A percentile compares a stretch with the other conserved stretches of the same genome.
These are phyloP conservation scores for Neoboletus brunneissimus DNA, from an alignment of 768 basidiomycete species.

Conservation along the genomic window DNA sequence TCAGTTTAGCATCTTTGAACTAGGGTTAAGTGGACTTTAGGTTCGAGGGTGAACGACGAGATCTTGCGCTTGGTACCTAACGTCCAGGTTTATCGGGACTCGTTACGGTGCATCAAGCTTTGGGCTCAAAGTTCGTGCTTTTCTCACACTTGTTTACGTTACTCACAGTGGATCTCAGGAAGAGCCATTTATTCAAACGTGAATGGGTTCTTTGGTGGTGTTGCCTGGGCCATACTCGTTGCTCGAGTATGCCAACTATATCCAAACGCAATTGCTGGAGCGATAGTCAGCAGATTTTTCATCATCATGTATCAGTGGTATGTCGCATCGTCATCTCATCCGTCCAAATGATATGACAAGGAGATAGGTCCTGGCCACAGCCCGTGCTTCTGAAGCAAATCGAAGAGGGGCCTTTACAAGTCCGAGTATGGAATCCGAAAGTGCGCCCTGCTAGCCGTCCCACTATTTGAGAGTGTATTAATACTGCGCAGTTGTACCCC, in stretches of 20 bases:
- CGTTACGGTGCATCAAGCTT: conserved; percentile 92
- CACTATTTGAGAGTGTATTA: not conserved
- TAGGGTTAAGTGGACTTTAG: conserved; percentile 39
- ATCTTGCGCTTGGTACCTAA: conserved; percentile 94
- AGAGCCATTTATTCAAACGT: conserved; percentile 98
- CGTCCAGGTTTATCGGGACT: conserved; percentile 90
- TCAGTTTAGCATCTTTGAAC: not conserved
- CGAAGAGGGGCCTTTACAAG: conserved; percentile 89
- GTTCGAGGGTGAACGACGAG: conserved; percentile 93
- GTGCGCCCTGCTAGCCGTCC: conserved; percentile 36
- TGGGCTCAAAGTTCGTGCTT: conserved; percentile 89
- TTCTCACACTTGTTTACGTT: not conserved
- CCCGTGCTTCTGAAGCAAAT: conserved; percentile 97
- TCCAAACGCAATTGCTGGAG: conserved; percentile 90
- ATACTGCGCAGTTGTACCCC: conserved; percentile 70
- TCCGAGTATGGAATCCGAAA: conserved; percentile 98
- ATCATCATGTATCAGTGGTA: conserved; percentile 98
- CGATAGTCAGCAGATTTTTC: conserved; percentile 96
- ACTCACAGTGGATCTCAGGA: conserved; percentile 43
- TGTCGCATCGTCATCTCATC: conserved; percentile 24
- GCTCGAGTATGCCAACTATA: conserved; percentile 99
- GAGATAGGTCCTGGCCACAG: conserved; percentile 92
- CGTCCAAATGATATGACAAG: conserved; percentile 5
- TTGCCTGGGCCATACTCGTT: conserved; percentile 99
- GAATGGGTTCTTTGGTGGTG: conserved; percentile 95